Percentiles rank a stretch among this genome's conserved stretches.
Conservation (phyloP, 768 basidiomycete species). For the Lactarius quietus region DNA sequence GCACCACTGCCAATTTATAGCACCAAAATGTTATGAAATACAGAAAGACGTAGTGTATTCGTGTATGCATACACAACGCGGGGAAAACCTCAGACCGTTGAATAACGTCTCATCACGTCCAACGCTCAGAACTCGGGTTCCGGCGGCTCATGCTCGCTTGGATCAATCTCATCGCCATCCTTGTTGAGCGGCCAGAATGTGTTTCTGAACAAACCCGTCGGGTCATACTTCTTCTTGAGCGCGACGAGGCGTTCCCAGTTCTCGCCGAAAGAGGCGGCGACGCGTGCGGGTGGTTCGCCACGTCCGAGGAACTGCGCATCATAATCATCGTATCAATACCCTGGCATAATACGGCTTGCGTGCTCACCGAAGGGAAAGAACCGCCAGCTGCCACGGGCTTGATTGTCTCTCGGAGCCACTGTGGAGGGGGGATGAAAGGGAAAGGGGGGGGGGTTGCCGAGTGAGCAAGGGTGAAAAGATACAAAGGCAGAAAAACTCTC, state of each 20-base stretch:
- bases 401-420: slow-evolving; percentile 82
- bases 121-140: slow-evolving; percentile 34
- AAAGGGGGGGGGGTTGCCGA: background rate
- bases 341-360: background rate
- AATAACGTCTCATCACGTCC: too few species aligned
- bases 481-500: slow-evolving; percentile 25
- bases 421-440: too few species aligned
- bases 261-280: slow-evolving; percentile 64
- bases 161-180: slow-evolving; percentile 50
- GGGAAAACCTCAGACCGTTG: background rate
- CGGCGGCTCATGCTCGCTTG: slow-evolving; percentile 59
- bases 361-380: slow-evolving; percentile 76
- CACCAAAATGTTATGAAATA: background rate
- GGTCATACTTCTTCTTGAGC: slow-evolving; percentile 77
- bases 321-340: background rate
- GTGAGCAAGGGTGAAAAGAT: slow-evolving; percentile 23
- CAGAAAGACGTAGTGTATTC: background rate
- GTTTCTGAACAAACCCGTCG: slow-evolving; percentile 68
- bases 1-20: background rate
- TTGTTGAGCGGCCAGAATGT: slow-evolving; percentile 76
- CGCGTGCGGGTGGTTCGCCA: slow-evolving; percentile 58
- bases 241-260: slow-evolving; percentile 69
- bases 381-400: slow-evolving; percentile 72
- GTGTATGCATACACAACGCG: background rate
- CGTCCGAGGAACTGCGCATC: slow-evolving; percentile 65